A percentile compares a stretch with the other conserved stretches of the same genome.
Conservation (phyloP, 306 rosid genomes). For the Corylus heterophylla region DNA sequence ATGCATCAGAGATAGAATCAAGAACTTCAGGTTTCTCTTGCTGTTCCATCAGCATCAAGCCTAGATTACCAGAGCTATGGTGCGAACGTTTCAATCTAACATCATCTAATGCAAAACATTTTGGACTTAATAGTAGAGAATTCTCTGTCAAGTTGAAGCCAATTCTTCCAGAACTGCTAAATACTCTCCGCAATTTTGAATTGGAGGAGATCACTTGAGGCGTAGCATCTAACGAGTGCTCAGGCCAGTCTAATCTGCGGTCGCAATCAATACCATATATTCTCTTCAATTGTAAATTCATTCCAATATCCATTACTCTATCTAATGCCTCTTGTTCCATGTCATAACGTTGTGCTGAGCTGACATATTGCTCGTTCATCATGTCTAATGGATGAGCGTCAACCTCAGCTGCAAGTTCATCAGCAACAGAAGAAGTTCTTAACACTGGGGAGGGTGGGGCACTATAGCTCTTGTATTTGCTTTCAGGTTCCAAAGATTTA, state of each 20-base stretch:
- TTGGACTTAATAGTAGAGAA: constrained; percentile 32
- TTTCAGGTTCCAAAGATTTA: constrained; percentile 63
- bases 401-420: constrained; percentile 59
- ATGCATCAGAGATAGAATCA: constrained; percentile 52
- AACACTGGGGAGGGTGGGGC: constrained; percentile 91
- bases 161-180: constrained; percentile 79
- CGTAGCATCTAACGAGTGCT: constrained; percentile 71
- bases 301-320: constrained; percentile 44
- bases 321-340: constrained; percentile 41
- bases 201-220: constrained; percentile 61
- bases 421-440: constrained; percentile 79
- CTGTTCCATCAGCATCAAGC: constrained; percentile 43
- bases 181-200: constrained; percentile 71
- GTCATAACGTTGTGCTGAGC: constrained; percentile 27
- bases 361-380: constrained; percentile 39
- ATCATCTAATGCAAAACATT: constrained; percentile 19
- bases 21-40: constrained; percentile 46
- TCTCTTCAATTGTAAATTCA: constrained; percentile 54
- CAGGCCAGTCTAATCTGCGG: constrained; percentile 83
- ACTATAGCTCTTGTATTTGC: constrained; percentile 70
- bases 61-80: constrained; percentile 67
- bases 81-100: constrained; percentile 55
- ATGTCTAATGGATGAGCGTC: constrained; percentile 51
- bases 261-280: constrained; percentile 59
- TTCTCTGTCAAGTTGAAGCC: constrained; percentile 55